Percentiles rank a stretch among this genome's conserved stretches.
These are phyloP conservation scores for Thermomucor indicae-seudaticae DNA, from an alignment of 371 early-diverging fungal genomes.

Conservation along the genomic window DNA sequence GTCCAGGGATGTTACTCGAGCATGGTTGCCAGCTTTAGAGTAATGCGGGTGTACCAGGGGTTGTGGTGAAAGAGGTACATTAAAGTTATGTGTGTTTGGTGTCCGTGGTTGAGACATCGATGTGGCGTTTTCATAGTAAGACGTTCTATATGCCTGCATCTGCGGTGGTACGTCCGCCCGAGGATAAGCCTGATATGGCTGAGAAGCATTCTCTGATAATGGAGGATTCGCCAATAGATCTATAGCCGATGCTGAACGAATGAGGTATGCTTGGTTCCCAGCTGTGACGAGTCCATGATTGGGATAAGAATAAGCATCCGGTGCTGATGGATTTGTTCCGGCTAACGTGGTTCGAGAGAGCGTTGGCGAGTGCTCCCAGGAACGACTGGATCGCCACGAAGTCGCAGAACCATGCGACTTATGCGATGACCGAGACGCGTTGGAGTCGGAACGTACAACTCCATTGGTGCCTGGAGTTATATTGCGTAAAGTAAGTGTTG, in stretches of 20 bases:
- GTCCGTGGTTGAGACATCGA: no score
- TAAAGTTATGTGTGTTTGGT: no score
- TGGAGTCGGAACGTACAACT: constrained; percentile 28
- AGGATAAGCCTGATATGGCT: neutral
- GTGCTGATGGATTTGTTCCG: constrained; percentile 4
- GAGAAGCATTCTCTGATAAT: constrained; percentile 1
- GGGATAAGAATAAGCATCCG: constrained; percentile 2
- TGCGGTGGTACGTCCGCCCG: no score
- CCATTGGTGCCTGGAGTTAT: constrained; percentile 3
- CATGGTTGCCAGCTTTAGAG: no score
- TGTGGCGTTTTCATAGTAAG: no score
- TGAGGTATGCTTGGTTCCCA: constrained; percentile 12
- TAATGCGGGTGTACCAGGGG: no score
- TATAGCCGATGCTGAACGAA: constrained; percentile 25
- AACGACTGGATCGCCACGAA: constrained; percentile 28
- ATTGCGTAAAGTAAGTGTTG: constrained; percentile 5
- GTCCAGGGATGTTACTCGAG: no score
- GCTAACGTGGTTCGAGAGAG: constrained; percentile 20
- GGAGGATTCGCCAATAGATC: constrained; percentile 25
- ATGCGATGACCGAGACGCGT: constrained; percentile 23
- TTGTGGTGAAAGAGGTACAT: no score
- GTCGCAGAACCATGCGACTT: constrained; percentile 22
- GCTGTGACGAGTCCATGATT: neutral
- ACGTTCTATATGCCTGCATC: no score
- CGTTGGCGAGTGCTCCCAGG: constrained; percentile 14